Conservation (phyloP, 1,284 basidiomycete species). For the Acaromyces ingoldii region DNA sequence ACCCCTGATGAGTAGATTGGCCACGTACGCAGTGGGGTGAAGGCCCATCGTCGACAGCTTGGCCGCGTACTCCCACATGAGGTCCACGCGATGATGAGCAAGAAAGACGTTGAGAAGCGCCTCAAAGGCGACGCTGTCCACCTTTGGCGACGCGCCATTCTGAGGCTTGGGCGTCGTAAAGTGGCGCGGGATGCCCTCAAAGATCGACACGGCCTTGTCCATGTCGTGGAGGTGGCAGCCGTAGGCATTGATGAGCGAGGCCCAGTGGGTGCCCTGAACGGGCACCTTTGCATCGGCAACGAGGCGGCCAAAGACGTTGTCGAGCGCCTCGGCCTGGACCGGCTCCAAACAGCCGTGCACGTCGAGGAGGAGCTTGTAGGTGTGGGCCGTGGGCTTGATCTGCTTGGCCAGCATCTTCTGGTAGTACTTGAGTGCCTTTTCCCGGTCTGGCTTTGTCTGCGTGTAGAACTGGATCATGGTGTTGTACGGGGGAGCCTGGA, state of each 20-base stretch:
- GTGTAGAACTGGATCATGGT: conserved; percentile 98
- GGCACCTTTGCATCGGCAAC: conserved; percentile 57
- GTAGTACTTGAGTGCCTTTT: conserved; percentile 61
- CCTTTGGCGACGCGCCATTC: conserved; percentile 53
- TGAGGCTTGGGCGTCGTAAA: conserved; percentile 43
- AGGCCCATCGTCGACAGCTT: conserved; percentile 65
- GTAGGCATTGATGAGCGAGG: conserved; percentile 82
- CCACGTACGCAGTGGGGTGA: conserved; percentile 91
- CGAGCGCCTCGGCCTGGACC: conserved; percentile 72
- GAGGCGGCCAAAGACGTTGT: conserved; percentile 66
- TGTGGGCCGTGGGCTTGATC: conserved; percentile 56
- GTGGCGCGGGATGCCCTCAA: conserved; percentile 66
- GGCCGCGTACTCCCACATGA: conserved; percentile 66
- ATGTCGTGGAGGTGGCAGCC: conserved; percentile 77
- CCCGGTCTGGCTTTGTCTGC: conserved; percentile 78
- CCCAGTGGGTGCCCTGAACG: conserved; percentile 83
- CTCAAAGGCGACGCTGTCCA: conserved; percentile 86
- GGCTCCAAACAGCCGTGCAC: conserved; percentile 75
- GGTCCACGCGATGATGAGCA: conserved; percentile 70
- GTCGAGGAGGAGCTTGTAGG: conserved; percentile 70
- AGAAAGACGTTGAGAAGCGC: conserved; percentile 83
- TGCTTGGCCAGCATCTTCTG: conserved; percentile 63
- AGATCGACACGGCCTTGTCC: conserved; percentile 69
- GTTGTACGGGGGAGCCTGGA: conserved; percentile 89
- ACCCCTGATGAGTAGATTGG: conserved; percentile 79